Conservation (phyloP, 2,329 filamentous ascomycete genomes). For the Dendryphion nanum region DNA sequence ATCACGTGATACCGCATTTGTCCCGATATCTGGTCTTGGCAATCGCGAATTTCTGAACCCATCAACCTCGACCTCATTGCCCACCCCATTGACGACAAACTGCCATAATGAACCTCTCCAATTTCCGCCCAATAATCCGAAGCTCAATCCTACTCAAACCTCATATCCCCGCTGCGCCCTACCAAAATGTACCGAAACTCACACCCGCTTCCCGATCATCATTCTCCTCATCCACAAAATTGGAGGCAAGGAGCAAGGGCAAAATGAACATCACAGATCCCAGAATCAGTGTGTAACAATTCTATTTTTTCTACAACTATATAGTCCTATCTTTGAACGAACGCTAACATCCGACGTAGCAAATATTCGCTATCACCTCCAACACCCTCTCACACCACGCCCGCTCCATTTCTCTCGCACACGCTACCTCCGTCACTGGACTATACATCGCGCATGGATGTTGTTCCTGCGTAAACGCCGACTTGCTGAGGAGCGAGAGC, state of each 20-base stretch:
- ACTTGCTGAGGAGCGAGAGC: conserved; percentile 63
- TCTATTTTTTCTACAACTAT: neutral
- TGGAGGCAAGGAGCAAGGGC: conserved; percentile 27
- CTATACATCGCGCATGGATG: conserved; percentile 94
- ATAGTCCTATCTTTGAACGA: neutral
- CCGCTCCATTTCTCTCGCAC: conserved; percentile 87
- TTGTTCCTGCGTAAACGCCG: conserved; percentile 72
- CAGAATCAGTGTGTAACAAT: conserved; percentile 27
- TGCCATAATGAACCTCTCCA: conserved; percentile 1
- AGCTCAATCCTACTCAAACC: neutral
- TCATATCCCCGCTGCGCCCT: neutral
- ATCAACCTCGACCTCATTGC: neutral
- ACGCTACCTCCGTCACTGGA: conserved; percentile 92
- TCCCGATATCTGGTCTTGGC: conserved; percentile 1
- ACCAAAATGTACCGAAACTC: neutral
- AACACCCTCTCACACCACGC: conserved; percentile 66
- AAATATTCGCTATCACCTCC: conserved; percentile 68
- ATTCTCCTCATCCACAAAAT: conserved; percentile 30
- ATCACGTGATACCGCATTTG: too few species aligned
- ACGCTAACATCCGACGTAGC: conserved; percentile 39
- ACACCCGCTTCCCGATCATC: conserved; percentile 10
- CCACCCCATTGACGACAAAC: neutral
- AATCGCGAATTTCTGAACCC: conserved; percentile 3
- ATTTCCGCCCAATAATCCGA: neutral
- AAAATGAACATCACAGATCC: conserved; percentile 22